Evolutionary conservation across 2,329 filamentous ascomycete genomes (phyloP), one percentile per base, ranked within the genome.

Genomic region (Alternaria sp.): DNA sequence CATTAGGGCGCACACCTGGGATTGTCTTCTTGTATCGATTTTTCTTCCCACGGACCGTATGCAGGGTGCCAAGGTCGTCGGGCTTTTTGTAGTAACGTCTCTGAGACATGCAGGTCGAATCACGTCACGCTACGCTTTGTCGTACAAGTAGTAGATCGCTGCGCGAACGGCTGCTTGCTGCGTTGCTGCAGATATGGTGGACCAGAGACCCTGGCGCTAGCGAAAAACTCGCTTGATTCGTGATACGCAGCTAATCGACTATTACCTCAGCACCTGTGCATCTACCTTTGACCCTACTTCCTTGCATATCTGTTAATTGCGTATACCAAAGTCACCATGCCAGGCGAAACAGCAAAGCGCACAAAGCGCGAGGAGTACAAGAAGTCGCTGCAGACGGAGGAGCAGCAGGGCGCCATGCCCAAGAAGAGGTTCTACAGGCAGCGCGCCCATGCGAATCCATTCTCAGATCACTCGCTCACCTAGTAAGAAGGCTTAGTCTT

Each of bases 351-450:
- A 57, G 74, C 73, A n/a, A 79, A 79, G 63, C 75, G 73, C 71
- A 81, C 83, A 67, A 83, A 80, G 72, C 83, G 84, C 63, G 83
- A 85, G 53, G 80, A 84, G 51, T 82, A 83, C 67, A 80, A 79
- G 44, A 77, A 77, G 50, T 70, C 73, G 3, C 71, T 80, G 13
- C 70, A 67, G 25, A 75, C 75, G 57, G 72, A 76, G 12, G 79
- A 79, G n/a, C 76, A 82, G 62, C 77, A 81, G 66, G 81, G 88
- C 8, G 86, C 89, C 73, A 82, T 97, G 73, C 96, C 96, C 10
- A 91, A 93, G 81, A 99, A 99, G 85, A 95, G 92, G 83, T 97
- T 96, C 83, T 99, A 97, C 80, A 89, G 96, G 59, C 96, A 99
- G 81, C 88, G 96, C 80, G 96, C 96, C 40, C 96, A 99, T 83